Percentiles rank a stretch among this genome's conserved stretches.
These are phyloP conservation scores for Xylariaceae sp. DNA, from an alignment of 2,329 filamentous ascomycete genomes.

Conservation along the genomic window DNA sequence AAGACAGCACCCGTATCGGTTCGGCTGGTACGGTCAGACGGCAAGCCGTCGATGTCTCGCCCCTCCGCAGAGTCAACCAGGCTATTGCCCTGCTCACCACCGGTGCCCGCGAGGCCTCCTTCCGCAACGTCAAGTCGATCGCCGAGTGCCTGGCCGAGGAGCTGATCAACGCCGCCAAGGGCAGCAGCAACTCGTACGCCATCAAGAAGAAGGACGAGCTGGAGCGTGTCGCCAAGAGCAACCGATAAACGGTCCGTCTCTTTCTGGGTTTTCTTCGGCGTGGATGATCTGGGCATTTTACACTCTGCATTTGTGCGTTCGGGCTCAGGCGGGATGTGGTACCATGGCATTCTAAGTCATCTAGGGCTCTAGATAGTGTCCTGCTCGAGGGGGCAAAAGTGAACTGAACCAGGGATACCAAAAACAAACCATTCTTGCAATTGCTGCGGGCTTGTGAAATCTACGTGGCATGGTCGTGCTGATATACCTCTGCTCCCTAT, in stretches of 20 bases:
- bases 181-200: slow-evolving; percentile 99
- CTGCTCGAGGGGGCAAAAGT: slow-evolving; percentile 27
- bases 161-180: slow-evolving; percentile 99
- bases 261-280: slow-evolving; percentile 33
- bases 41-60: slow-evolving; percentile 99
- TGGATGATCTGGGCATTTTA: slow-evolving; percentile 31
- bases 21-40: slow-evolving; percentile 99
- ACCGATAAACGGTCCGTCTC: slow-evolving; percentile 70
- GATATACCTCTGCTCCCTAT: too few species aligned
- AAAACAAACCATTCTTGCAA: too few species aligned
- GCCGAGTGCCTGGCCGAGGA: slow-evolving; percentile 99
- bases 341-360: slow-evolving; percentile 36
- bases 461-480: too few species aligned
- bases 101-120: slow-evolving; percentile 94
- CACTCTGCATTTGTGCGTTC: slow-evolving; percentile 37
- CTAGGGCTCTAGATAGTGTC: slow-evolving; percentile 33
- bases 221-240: slow-evolving; percentile 99
- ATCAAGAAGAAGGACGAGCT: slow-evolving; percentile 99
- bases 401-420: too few species aligned
- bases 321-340: slow-evolving; percentile 34
- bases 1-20: slow-evolving; percentile 99
- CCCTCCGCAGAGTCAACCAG: slow-evolving; percentile 99
- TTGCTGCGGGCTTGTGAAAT: too few species aligned
- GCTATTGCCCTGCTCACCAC: slow-evolving; percentile 98
- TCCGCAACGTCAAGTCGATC: slow-evolving; percentile 99